phyloP scores from a whole-genome alignment of 768 basidiomycete genomes.

The Collybia mongolica region DNA sequence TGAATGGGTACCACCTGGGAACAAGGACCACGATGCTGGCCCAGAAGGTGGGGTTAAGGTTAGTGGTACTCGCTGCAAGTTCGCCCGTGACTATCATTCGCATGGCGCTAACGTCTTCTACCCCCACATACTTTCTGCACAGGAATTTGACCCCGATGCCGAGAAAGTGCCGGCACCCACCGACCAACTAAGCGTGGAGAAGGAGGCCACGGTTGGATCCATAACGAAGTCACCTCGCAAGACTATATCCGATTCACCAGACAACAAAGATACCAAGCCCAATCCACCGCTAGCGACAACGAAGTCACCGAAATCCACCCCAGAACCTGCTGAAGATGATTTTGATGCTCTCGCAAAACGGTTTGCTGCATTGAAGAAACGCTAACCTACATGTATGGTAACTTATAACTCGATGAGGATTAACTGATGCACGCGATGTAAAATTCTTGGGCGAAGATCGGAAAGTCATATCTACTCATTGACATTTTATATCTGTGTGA shows the following conservation, averaged over 20 bases:
- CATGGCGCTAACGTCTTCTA: conserved; percentile 3
- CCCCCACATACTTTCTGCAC: conserved; percentile 4
- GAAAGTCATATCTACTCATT: neutral
- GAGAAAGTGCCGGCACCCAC: conserved; percentile 4
- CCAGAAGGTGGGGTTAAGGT: conserved; percentile 39
- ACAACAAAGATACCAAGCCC: conserved; percentile 17
- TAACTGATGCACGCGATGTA: no score
- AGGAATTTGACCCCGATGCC: conserved; percentile 16
- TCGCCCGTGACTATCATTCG: conserved; percentile 1
- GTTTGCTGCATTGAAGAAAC: conserved; percentile 87
- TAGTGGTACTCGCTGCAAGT: conserved; percentile 11
- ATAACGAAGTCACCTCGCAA: conserved; percentile 38
- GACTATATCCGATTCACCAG: conserved; percentile 15
- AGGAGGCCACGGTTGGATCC: conserved; percentile 24
- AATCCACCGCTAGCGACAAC: conserved; percentile 16
- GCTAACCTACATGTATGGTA: conserved; percentile 30
- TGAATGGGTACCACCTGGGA: conserved; percentile 51
- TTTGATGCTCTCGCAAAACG: conserved; percentile 76
- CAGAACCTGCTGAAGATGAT: conserved; percentile 53
- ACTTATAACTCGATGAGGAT: neutral
- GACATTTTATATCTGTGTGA: neutral
- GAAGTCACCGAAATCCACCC: conserved; percentile 18
- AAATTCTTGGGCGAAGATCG: no score
- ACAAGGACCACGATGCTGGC: conserved; percentile 19
- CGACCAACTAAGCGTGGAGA: conserved; percentile 23